These are phyloP conservation scores for Curvularia lunata DNA, from an alignment of 2,329 filamentous ascomycete species.

Conservation along the genomic window DNA sequence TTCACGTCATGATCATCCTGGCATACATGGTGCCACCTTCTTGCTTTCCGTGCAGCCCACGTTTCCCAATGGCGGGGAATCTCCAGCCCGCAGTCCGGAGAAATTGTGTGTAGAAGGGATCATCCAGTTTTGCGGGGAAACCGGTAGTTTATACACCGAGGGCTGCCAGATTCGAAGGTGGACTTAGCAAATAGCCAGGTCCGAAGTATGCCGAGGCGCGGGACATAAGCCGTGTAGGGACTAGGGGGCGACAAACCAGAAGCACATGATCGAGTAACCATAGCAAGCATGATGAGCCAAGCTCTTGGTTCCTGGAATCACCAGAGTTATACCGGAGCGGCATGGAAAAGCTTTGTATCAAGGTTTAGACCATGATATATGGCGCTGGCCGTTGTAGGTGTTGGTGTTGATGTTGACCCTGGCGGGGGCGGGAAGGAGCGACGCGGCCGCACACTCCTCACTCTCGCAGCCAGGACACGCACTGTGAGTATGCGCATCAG, in stretches of 20 bases:
- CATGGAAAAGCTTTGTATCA: not conserved
- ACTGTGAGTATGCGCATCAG: conserved; percentile 15
- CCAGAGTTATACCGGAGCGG: not conserved
- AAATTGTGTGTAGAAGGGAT: conserved; percentile 14
- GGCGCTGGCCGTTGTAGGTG: not conserved
- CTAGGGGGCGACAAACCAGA: conserved; percentile 14
- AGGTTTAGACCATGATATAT: conserved; percentile 3
- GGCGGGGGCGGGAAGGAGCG: conserved; percentile 11
- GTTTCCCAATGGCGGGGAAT: conserved; percentile 19
- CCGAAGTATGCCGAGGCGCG: conserved; percentile 11
- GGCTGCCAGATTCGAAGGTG: not conserved
- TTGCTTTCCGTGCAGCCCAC: not conserved
- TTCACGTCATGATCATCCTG: conserved; percentile 10
- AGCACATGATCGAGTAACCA: conserved; percentile 9
- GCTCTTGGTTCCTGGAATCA: conserved; percentile 6
- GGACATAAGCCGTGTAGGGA: conserved; percentile 10
- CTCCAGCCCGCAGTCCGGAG: conserved; percentile 15
- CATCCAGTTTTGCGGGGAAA: conserved; percentile 17
- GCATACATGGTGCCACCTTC: conserved; percentile 1
- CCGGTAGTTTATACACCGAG: conserved; percentile 17
- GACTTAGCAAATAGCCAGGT: conserved; percentile 7
- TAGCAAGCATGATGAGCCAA: conserved; percentile 4
- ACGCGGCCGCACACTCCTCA: conserved; percentile 4
- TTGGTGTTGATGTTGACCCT: not conserved
- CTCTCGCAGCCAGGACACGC: conserved; percentile 6